Conservation (phyloP, 2,329 filamentous ascomycete genomes). For the Fusarium sp. region DNA sequence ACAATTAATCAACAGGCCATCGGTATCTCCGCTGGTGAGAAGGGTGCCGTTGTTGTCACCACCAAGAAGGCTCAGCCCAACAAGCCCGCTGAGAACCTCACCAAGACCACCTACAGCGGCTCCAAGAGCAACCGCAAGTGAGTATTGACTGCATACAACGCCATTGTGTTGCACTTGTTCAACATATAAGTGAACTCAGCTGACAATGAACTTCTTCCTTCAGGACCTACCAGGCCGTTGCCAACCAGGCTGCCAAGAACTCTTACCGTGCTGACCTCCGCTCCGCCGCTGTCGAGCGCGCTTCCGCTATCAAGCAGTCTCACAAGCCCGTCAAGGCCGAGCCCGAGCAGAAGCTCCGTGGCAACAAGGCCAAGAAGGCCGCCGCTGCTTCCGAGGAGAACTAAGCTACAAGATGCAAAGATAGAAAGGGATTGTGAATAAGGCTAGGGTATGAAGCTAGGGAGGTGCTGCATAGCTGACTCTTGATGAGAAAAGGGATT, state of each 20-base stretch:
- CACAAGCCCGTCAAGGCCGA: slow-evolving; percentile 83
- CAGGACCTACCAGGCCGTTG: slow-evolving; percentile 90
- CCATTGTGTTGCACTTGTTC: neutral
- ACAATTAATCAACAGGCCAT: slow-evolving; percentile 71
- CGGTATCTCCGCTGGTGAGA: slow-evolving; percentile 79
- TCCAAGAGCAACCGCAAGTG: slow-evolving; percentile 80
- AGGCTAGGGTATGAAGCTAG: slow-evolving; percentile 35
- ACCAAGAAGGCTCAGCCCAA: slow-evolving; percentile 84
- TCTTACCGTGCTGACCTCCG: slow-evolving; percentile 87
- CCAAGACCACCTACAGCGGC: slow-evolving; percentile 75
- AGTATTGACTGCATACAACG: slow-evolving; percentile 38
- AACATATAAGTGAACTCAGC: slow-evolving; percentile 4
- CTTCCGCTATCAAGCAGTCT: slow-evolving; percentile 83
- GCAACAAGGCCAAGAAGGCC: slow-evolving; percentile 82
- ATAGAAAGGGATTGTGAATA: slow-evolving; percentile 36
- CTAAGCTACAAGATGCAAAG: slow-evolving; percentile 42
- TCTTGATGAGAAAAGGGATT: slow-evolving; percentile 35
- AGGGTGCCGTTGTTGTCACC: slow-evolving; percentile 82
- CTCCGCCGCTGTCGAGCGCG: slow-evolving; percentile 83
- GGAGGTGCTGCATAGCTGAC: slow-evolving; percentile 39
- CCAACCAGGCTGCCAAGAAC: slow-evolving; percentile 83
- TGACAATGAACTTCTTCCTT: slow-evolving; percentile 42
- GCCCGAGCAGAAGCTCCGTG: slow-evolving; percentile 79
- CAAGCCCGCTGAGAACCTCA: slow-evolving; percentile 76
- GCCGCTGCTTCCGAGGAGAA: slow-evolving; percentile 59